These are phyloP conservation scores for Plasmodium sp. DNA, from an alignment of 169 alveolate genomes.

Conservation along the genomic window DNA sequence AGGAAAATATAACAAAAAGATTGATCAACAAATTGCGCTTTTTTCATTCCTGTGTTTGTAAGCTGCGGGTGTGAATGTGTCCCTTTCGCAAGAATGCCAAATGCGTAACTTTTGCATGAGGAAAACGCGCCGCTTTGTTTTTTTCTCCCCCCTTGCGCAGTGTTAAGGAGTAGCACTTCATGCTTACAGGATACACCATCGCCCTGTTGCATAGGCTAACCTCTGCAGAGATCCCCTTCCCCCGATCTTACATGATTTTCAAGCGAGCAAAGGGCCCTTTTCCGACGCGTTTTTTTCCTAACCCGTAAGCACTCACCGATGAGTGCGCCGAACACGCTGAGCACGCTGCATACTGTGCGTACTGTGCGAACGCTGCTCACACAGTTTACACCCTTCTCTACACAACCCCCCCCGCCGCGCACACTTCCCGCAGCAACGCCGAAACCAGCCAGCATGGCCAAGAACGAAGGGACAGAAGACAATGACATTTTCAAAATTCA, in stretches of 20 bases:
- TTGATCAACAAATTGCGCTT: not conserved
- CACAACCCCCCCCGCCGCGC: not conserved
- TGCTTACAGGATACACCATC: not conserved
- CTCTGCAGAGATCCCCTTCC: not conserved
- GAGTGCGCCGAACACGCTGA: not conserved
- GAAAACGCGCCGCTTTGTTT: not conserved
- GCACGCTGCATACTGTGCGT: not conserved
- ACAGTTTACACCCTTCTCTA: not conserved
- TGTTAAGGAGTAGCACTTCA: not conserved
- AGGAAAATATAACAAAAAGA: not conserved
- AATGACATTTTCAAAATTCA: slow-evolving; percentile 81
- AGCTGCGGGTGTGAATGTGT: not conserved
- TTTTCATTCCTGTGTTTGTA: not conserved
- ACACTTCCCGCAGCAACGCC: not conserved
- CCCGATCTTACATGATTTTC: not conserved
- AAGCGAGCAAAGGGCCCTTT: not conserved
- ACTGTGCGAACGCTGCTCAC: not conserved
- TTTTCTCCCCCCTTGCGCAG: not conserved
- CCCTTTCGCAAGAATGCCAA: not conserved
- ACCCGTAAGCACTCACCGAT: not conserved
- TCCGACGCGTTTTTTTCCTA: not conserved
- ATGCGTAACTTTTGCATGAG: not conserved
- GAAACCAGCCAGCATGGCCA: slow-evolving; percentile 2
- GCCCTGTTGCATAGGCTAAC: not conserved
- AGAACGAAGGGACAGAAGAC: slow-evolving; percentile 17